phyloP scores from a whole-genome alignment of 768 basidiomycete genomes.

The Amanita rubescens region DNA sequence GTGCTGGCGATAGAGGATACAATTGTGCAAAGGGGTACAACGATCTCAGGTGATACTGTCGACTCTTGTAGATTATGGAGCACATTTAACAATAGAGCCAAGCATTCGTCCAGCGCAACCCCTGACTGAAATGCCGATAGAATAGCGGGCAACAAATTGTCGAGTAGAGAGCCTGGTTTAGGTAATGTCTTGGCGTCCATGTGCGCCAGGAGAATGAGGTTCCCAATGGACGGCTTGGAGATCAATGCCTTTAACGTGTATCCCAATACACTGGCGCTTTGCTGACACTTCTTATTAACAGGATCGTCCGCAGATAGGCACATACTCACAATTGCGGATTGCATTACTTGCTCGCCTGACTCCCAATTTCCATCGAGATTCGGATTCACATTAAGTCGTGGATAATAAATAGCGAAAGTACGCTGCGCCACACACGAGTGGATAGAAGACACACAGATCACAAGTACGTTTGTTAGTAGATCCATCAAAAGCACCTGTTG shows the following conservation, averaged over 20 bases:
- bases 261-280: constrained; percentile 29
- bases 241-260: constrained; percentile 10
- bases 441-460: constrained; percentile 29
- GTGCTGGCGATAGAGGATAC: constrained; percentile 52
- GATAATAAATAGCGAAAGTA: constrained; percentile 36
- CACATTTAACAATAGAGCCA: constrained; percentile 43
- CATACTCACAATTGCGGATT: constrained; percentile 31
- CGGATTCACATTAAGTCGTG: constrained; percentile 33
- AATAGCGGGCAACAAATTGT: not conserved
- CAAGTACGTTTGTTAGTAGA: constrained; percentile 17
- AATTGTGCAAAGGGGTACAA: constrained; percentile 39
- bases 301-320: not conserved
- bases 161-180: not conserved
- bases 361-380: constrained; percentile 27
- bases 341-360: constrained; percentile 31
- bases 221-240: constrained; percentile 20
- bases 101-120: constrained; percentile 46
- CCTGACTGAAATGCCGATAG: constrained; percentile 28
- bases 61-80: constrained; percentile 21
- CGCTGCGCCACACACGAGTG: constrained; percentile 38
- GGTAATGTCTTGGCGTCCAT: constrained; percentile 3
- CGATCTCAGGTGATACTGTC: constrained; percentile 32
- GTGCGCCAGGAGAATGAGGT: constrained; percentile 22
- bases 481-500: constrained; percentile 14
- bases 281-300: constrained; percentile 19